Evolutionary conservation across 1,284 basidiomycete genomes (phyloP), one percentile per base, ranked within the genome.

Genomic region (Moesziomyces antarcticus): DNA sequence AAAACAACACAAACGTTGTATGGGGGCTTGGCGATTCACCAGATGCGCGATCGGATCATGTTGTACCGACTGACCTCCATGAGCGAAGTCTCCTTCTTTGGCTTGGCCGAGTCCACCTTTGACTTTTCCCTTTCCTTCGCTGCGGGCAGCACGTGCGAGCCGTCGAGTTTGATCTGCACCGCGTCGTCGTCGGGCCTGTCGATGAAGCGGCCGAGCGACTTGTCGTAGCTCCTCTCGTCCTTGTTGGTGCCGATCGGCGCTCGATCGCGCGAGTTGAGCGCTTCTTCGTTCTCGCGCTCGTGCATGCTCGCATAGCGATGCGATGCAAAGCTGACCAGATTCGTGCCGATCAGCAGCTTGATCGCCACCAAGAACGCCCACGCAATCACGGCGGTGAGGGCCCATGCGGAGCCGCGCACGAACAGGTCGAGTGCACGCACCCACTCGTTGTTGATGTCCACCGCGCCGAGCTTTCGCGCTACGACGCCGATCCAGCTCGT

Each of bases 1-100:
- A 33, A 40, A 16, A 5, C 5, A 40, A 16, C 37, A 40, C 37
- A 7, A 16, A 5, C 37, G 2, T 22, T 27, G 45, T 33, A 46
- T 33, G 33, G 27, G 14, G 22, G 3, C 22, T 5, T 27, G 8
- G 10, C 5, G 41, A 21, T 20, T 24, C 54, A 82, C 80, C 80
- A 83, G 42, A 83, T 77, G 40, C 81, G 71, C 21, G 76, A 79
- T 10, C 79, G 75, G 13, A 79, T 73, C 65, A 83, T 79, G n/a
- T 77, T 67, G 47, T 82, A 83, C 16, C 82, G 75, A 47, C 75
- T 72, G 47, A 83, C 78, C 43, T 83, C 82, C 64, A 81, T 73
- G 14, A 83, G 53, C 35, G 67, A 73, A 10, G 53, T 68, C 8
- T 56, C 51, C 46, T 65, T 65, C 45, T 66, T 72, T 5, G 45